These are phyloP conservation scores for Blastosporella zonata DNA, from an alignment of 1,284 basidiomycete species.

Conservation along the genomic window DNA sequence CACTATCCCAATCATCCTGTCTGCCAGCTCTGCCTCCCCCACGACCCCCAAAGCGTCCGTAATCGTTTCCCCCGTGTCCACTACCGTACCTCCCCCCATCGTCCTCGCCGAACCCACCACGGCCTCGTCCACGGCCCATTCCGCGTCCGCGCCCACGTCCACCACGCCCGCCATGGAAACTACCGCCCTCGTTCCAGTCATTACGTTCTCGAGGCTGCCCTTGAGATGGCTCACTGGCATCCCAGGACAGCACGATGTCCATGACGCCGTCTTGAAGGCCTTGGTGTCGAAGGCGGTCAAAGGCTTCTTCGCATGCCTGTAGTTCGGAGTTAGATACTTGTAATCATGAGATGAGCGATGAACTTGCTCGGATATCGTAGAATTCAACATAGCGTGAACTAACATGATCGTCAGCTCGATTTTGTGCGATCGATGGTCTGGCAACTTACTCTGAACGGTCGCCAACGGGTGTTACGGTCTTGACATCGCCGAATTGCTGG, in stretches of 20 bases:
- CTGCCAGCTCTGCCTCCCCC: conserved; percentile 40
- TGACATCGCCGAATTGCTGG: conserved; percentile 87
- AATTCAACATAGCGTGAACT: conserved; percentile 87
- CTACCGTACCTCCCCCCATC: conserved; percentile 12
- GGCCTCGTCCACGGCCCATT: conserved; percentile 33
- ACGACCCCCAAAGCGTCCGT: conserved; percentile 30
- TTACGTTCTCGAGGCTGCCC: conserved; percentile 26
- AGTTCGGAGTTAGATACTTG: neutral
- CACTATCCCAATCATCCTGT: conserved; percentile 37
- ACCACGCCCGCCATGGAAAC: conserved; percentile 6
- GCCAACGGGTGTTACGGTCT: conserved; percentile 64
- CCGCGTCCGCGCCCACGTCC: conserved; percentile 33
- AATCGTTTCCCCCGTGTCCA: conserved; percentile 38
- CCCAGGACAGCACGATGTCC: conserved; percentile 89
- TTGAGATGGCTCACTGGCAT: conserved; percentile 40
- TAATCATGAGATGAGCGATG: neutral
- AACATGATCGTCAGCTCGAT: conserved; percentile 5
- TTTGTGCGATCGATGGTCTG: no score
- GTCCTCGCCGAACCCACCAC: conserved; percentile 26
- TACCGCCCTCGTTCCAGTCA: conserved; percentile 14
- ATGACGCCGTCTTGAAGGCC: conserved; percentile 83
- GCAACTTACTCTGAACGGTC: conserved; percentile 72
- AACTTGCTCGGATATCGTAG: conserved; percentile 77
- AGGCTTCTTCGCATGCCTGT: conserved; percentile 75
- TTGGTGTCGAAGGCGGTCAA: conserved; percentile 76